Base-by-base conservation (phyloP, 1,284 basidiomycete genomes). In the Ustilago loliicola region DNA sequence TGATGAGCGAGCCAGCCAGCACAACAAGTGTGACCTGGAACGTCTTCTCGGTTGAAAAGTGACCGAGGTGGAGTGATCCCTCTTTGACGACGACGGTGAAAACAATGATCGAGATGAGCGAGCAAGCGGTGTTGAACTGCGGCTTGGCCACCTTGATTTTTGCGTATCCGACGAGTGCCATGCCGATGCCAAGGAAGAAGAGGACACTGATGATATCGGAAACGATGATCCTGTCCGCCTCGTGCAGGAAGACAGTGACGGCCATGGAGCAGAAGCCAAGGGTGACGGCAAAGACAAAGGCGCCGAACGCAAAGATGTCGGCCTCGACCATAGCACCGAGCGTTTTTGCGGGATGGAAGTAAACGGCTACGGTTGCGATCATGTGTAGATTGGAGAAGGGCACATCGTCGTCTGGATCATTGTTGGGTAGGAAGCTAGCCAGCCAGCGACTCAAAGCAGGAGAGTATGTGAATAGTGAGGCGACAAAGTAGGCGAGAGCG, bases 241-340 rank as follows among this genome's bases (percentile, higher is more conserved):
- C 68, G 58, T 87, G 83, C 23, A 87, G 72, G 19, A 82, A 67
- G 7, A 84, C 82, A 87, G 87, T 81, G 29, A 79, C 72, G 0
- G 84, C 84, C 87, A 95, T 91, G 27, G 93, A 93, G 11, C 91
- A 89, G 32, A 95, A 88, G 53, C 91, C 91, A n/a, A 96, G 90
- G 61, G 92, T 88, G 0, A 91, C 88, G 9, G 94, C 89, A 82
- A 92, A 95, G 1, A 91, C 60, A 19, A 94, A 89, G 0, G 92
- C 93, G 67, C 92, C 89, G 38, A 93, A 76, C 80, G 93, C 94
- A 86, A 90, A 95, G 15, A 92, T 86, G 84, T 95, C 91, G 9
- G 94, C 93, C 86, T 96, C 94, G 45, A 96, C 87, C 96, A 98
- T 98, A 2, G 90, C 92, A 13, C 95, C 95, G 15, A 93, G 88